Base-by-base conservation (phyloP, 177 flowering plant species). In the Vitis hybrid region DNA sequence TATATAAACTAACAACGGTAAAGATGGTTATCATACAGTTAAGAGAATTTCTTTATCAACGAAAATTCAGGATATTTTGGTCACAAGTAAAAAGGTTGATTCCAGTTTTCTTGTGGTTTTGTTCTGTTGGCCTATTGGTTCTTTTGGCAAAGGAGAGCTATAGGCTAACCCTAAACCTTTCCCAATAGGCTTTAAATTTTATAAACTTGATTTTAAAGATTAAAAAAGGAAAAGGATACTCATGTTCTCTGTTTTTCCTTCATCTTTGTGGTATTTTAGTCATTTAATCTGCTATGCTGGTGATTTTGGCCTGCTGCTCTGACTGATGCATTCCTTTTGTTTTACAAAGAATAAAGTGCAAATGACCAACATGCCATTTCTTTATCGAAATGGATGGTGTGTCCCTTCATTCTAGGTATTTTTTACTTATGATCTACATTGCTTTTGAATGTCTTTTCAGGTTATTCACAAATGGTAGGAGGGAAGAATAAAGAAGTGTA, bases 401-500 rank as follows among this genome's bases (percentile, higher is more conserved):
- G 21, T 72, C 62, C 9, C 52, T 66, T 52, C 59, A 52, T 62
- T 50, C 49, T 32, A 64, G 32, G 70, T 74, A 51, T 51, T 73
- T 30, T 56, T 52, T 66, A 30, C 70, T 55, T 60, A 56, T 52
- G 5, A 34, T 60, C 23, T 50, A 23, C 11, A 32, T 56, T 50
- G 32, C 64, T 62, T 69, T 59, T 65, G 50, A 62, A 65, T 58
- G 56, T 19, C 66, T 48, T 45, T 19, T 32, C 51, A 66, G 74
- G 72, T 45, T 60, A 64, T 64, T 48, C 23, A n/a, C 45, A 40
- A 58, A 26, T 34, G 52, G 51, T 68, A 17, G 70, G 66, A 34
- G 34, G 66, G 72, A 74, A 72, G 92, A 89, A 87, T 91, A 85
- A 88, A 87, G 87, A 78, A 78, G 82, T 84, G 83, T 83, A 91